Evolutionary conservation across 768 basidiomycete species (phyloP).

Genomic region (Cystoderma amianthinum): DNA sequence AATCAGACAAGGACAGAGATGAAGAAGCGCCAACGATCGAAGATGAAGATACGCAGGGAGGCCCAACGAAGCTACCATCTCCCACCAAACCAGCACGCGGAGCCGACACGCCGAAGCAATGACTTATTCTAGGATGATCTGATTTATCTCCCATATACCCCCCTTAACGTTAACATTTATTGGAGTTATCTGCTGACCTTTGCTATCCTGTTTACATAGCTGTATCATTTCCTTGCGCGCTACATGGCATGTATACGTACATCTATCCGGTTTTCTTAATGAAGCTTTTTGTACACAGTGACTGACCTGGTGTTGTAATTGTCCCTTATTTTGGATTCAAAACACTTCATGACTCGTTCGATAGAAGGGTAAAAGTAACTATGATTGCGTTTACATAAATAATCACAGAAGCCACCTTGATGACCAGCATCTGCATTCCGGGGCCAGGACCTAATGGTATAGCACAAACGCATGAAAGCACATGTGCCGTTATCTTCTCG

Average conservation of each 20-base stretch:
- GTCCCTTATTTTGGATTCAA: too few species aligned
- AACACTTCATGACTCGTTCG: too few species aligned
- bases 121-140: background rate
- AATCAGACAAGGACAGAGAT: background rate
- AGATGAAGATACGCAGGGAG: background rate
- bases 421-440: too few species aligned
- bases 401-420: too few species aligned
- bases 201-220: background rate
- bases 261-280: background rate
- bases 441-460: too few species aligned
- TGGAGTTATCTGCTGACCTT: background rate
- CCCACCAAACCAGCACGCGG: background rate
- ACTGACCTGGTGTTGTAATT: too few species aligned
- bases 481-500: too few species aligned
- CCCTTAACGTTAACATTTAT: too few species aligned
- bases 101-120: background rate
- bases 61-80: background rate
- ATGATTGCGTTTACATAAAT: too few species aligned
- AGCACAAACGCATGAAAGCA: too few species aligned
- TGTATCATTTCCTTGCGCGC: background rate
- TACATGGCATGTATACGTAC: conserved; percentile 1
- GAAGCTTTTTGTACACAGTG: too few species aligned
- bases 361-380: too few species aligned
- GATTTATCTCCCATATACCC: background rate
- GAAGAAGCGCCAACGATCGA: background rate